A percentile compares a stretch with the other conserved stretches of the same genome.
Evolutionary conservation across 2,329 filamentous ascomycete genomes (phyloP).

Genomic region (Alternaria metachromatica): DNA sequence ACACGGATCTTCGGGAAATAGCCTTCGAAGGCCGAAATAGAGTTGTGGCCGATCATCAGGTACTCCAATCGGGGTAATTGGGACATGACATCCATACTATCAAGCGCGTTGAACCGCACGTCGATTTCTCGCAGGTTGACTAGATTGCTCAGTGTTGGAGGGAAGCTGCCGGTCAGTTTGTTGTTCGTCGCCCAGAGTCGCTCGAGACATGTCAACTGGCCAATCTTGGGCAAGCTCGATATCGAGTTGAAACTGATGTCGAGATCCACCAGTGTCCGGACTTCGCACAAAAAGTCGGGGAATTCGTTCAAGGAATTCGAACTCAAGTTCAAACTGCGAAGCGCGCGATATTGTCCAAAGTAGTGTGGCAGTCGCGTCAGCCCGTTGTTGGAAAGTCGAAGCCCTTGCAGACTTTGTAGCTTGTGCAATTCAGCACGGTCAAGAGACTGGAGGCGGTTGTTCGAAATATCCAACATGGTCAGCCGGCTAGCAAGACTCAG

Average conservation of each 20-base stretch:
- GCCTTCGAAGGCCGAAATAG: constrained; percentile 86
- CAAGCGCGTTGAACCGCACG: constrained; percentile 89
- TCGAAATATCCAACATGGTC: constrained; percentile 91
- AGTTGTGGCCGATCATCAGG: constrained; percentile 89
- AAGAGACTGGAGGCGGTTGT: constrained; percentile 87
- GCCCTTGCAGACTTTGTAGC: constrained; percentile 78
- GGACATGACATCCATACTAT: constrained; percentile 85
- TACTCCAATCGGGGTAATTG: constrained; percentile 86
- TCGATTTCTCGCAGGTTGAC: constrained; percentile 86
- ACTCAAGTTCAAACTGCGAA: constrained; percentile 87
- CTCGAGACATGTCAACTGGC: constrained; percentile 79
- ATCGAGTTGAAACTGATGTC: constrained; percentile 98
- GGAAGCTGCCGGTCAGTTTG: constrained; percentile 76
- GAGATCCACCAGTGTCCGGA: constrained; percentile 85
- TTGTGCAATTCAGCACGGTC: constrained; percentile 82
- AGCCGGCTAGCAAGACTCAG: constrained; percentile 80
- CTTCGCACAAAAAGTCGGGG: constrained; percentile 81
- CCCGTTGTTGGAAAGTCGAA: constrained; percentile 94
- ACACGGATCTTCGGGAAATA: constrained; percentile 85
- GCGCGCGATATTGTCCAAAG: constrained; percentile 78
- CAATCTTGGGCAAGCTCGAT: constrained; percentile 77
- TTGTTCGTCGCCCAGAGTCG: constrained; percentile 97
- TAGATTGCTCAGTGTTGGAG: constrained; percentile 74
- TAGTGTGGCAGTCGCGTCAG: constrained; percentile 79
- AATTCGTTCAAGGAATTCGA: constrained; percentile 91